Evolutionary conservation across 352 stramenopile species (phyloP).

Genomic region (Phytopythium ostracodes): DNA sequence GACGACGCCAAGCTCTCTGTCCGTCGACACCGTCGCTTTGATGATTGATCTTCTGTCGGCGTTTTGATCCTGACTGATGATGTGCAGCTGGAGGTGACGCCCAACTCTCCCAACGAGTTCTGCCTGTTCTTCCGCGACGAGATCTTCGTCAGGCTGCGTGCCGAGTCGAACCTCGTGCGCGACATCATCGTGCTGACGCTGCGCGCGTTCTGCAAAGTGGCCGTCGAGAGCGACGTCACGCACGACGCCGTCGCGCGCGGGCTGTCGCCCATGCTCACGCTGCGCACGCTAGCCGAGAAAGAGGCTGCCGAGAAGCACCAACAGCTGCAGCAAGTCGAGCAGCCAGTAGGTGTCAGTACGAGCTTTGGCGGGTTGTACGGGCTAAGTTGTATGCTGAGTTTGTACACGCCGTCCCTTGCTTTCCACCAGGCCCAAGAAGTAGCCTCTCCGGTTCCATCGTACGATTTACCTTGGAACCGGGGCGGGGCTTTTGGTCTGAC

Average conservation of each 20-base stretch:
- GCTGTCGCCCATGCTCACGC: constrained; percentile 62
- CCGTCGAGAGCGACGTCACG: constrained; percentile 41
- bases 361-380: constrained; percentile 39
- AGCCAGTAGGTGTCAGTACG: constrained; percentile 38
- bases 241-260: constrained; percentile 42
- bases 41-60: constrained; percentile 5
- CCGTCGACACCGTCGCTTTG: constrained; percentile 5
- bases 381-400: constrained; percentile 53
- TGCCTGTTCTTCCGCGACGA: constrained; percentile 50
- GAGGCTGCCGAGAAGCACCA: constrained; percentile 35
- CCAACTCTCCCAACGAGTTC: constrained; percentile 58
- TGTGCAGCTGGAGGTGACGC: constrained; percentile 53
- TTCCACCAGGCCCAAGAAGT: constrained; percentile 34
- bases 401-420: constrained; percentile 50
- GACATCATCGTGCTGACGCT: constrained; percentile 85
- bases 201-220: constrained; percentile 63
- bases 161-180: constrained; percentile 65
- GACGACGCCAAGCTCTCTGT: neutral
- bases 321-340: neutral
- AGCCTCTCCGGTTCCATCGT: constrained; percentile 21
- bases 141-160: constrained; percentile 63
- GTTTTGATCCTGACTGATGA: constrained; percentile 2
- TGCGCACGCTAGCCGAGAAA: constrained; percentile 50
- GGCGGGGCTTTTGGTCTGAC: constrained; percentile 25
- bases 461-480: constrained; percentile 63